These are phyloP conservation scores for Mycogone perniciosa DNA, from an alignment of 2,329 filamentous ascomycete genomes.

Conservation along the genomic window DNA sequence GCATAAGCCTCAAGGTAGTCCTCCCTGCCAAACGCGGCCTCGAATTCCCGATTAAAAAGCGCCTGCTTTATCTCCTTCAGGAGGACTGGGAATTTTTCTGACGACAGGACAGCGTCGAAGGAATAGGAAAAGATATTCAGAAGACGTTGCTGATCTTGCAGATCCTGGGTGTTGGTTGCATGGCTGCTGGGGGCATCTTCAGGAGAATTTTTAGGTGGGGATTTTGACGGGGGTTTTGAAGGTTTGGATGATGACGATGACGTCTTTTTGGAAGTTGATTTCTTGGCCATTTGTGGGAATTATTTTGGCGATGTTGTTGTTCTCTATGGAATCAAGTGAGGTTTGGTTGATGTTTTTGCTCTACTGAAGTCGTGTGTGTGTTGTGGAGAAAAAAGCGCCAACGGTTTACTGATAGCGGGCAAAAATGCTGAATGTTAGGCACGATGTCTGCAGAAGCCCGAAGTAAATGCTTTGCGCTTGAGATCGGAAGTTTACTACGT, in stretches of 20 bases:
- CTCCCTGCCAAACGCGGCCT: conserved; percentile 64
- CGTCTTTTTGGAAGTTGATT: background rate
- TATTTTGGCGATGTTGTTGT: background rate
- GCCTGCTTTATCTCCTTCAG: conserved; percentile 82
- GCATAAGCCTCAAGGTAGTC: conserved; percentile 77
- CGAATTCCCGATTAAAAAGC: conserved; percentile 81
- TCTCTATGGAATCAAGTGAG: background rate
- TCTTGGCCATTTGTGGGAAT: background rate
- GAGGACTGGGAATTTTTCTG: conserved; percentile 42
- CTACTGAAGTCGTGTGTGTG: background rate
- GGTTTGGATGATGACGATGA: background rate
- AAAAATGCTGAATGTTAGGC: too few species aligned
- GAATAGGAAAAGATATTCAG: conserved; percentile 66
- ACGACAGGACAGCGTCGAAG: conserved; percentile 47
- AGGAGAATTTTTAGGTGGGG: background rate
- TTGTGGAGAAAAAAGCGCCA: background rate
- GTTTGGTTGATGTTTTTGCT: background rate
- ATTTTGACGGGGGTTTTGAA: background rate
- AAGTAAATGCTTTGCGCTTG: too few species aligned
- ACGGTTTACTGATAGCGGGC: too few species aligned
- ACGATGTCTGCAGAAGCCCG: background rate
- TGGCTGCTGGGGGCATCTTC: background rate
- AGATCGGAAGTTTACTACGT: too few species aligned
- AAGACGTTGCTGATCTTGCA: conserved; percentile 55
- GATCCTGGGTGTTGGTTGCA: conserved; percentile 14